Evolutionary conservation across 2,329 filamentous ascomycete species (phyloP), one percentile per base, ranked within the genome.

Genomic region (Pyrenochaeta sp.): DNA sequence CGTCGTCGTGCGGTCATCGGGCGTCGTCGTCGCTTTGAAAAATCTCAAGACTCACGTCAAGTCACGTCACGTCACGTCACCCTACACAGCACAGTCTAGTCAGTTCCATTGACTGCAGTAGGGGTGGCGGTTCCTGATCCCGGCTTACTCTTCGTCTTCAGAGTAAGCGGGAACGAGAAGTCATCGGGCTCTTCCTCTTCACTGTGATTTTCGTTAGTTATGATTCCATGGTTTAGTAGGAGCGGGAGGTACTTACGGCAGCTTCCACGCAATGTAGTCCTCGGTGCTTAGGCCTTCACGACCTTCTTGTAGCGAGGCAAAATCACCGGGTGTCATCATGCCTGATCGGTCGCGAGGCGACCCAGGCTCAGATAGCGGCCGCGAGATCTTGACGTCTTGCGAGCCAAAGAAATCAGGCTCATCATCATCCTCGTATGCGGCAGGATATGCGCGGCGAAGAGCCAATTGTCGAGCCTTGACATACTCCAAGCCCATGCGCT

Each of bases 251-350:
- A 91, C 92, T 88, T 82, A 97, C 88, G 93, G 94, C 46, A 97
- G 78, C 76, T 95, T 96, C 94, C 94, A 99, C 21, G 93, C 89
- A 65, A 97, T 90, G 72, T 99, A 97, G 68, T 99, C 94, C 74
- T 99, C 94, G 0, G 94, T 97, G 75, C 82, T 94, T 59, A 99
- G 76, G 1, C 93, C 92, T 72, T 99, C 94, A 29, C 88, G 87
- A 30, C 91, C 90, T 74, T 99, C 94, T 74, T 97, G 94, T 42
- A 99, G 78, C 59, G 90, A 96, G 19, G 91, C 94, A 79, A 97
- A 97, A 72, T 99, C 94, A 32, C 94, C 94, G 6, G 94, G 94
- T 1, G 94, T 99, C 94, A 99, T 97, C 91, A 96, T 96, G 40
- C 94, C 94, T 29, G 87, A 87, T 22, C 91, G 84, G 68, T 96